Evolutionary conservation across 345 rosid genomes (phyloP).

Genomic region (Eucalyptus marginata): DNA sequence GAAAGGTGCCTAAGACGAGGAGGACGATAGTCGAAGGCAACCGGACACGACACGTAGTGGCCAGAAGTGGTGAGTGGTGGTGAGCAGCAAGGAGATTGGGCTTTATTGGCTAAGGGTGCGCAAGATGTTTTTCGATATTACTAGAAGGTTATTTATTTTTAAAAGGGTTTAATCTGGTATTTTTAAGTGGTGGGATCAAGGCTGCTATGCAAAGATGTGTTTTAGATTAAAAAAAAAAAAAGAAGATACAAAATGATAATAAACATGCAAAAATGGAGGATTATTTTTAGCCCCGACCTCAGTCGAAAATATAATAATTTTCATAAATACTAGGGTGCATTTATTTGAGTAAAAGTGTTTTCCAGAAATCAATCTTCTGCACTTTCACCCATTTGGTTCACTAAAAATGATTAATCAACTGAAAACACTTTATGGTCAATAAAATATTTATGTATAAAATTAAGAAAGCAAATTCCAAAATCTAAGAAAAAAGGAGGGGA

Average conservation of each 20-base stretch:
- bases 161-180: neutral
- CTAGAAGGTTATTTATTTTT: neutral
- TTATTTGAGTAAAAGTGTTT: neutral
- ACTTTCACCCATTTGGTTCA: neutral
- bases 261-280: neutral
- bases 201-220: neutral
- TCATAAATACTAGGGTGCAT: neutral
- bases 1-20: neutral
- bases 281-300: neutral
- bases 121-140: neutral
- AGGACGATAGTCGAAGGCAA: neutral
- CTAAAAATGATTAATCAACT: no score
- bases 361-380: no score
- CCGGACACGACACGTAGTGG: neutral
- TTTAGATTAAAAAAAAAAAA: neutral
- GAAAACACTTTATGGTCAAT: neutral
- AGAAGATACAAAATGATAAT: neutral
- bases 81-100: neutral
- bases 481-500: no score
- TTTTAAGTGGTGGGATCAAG: neutral
- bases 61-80: neutral
- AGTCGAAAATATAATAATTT: no score
- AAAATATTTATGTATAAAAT: no score
- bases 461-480: neutral
- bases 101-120: neutral